phyloP scores from a whole-genome alignment of 306 rosid genomes.

The Ziziphus jujuba region DNA sequence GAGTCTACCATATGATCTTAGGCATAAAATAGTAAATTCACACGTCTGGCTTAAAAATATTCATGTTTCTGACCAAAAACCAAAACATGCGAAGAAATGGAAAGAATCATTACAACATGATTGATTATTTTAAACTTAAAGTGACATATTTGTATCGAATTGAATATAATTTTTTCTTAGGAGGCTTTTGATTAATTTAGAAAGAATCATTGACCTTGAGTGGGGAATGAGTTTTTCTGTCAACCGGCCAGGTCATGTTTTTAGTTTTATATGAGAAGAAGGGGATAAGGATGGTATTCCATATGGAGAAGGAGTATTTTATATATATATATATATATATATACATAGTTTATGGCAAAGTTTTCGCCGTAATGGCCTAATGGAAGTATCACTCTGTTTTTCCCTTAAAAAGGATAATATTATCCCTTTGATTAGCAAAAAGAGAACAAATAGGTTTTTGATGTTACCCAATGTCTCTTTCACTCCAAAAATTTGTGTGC shows the following conservation, averaged over 20 bases:
- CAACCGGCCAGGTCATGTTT: slow-evolving; percentile 25
- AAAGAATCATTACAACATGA: not conserved
- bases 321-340: not conserved
- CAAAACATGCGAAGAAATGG: not conserved
- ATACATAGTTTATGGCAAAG: slow-evolving; percentile 14
- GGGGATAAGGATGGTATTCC: slow-evolving; percentile 18
- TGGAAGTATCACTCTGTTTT: slow-evolving; percentile 31
- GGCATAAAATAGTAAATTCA: not conserved
- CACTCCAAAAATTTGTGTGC: slow-evolving; percentile 34
- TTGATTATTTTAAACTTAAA: too few species aligned
- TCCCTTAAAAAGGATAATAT: slow-evolving; percentile 14
- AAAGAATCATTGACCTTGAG: slow-evolving; percentile 1
- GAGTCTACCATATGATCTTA: too few species aligned
- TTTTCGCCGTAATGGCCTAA: slow-evolving; percentile 21
- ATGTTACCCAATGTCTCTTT: slow-evolving; percentile 22
- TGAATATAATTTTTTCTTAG: not conserved
- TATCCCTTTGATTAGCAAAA: slow-evolving; percentile 8
- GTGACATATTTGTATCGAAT: not conserved
- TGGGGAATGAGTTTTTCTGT: slow-evolving; percentile 14
- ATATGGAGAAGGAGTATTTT: slow-evolving; percentile 2
- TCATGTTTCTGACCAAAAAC: not conserved
- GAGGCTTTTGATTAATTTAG: slow-evolving; percentile 3
- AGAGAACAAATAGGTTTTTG: not conserved
- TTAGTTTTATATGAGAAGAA: not conserved
- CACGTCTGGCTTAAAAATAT: not conserved